phyloP scores from a whole-genome alignment of 2,329 filamentous ascomycete species.

The Onygenales sp. region DNA sequence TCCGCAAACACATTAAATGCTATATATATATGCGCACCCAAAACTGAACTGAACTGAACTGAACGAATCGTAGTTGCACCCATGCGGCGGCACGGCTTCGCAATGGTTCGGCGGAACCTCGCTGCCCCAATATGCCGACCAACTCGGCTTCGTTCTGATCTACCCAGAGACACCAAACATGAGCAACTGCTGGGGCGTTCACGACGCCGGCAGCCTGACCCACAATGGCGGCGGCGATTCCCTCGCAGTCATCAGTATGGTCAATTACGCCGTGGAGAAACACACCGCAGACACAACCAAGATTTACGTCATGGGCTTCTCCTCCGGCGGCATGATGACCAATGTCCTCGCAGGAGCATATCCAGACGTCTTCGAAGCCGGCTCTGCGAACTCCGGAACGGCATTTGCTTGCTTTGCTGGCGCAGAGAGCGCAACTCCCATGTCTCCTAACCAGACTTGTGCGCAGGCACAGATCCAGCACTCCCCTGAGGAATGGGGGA shows the following conservation, averaged over 20 bases:
- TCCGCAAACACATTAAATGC: not conserved
- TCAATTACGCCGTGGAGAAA: slow-evolving; percentile 43
- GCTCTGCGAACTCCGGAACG: slow-evolving; percentile 43
- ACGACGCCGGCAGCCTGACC: slow-evolving; percentile 40
- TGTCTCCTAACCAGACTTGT: slow-evolving; percentile 45
- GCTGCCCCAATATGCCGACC: slow-evolving; percentile 44
- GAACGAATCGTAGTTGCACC: slow-evolving; percentile 26
- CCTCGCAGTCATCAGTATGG: slow-evolving; percentile 50
- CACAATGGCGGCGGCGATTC: slow-evolving; percentile 50
- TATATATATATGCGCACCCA: not conserved
- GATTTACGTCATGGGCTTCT: slow-evolving; percentile 47
- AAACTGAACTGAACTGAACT: not conserved
- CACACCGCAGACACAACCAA: slow-evolving; percentile 43
- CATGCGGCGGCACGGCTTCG: slow-evolving; percentile 31
- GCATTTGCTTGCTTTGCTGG: slow-evolving; percentile 44
- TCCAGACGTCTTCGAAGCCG: slow-evolving; percentile 44
- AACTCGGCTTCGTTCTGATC: slow-evolving; percentile 33
- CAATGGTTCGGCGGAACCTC: slow-evolving; percentile 40
- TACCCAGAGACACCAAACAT: slow-evolving; percentile 43
- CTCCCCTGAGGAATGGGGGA: slow-evolving; percentile 31
- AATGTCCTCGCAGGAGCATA: slow-evolving; percentile 43
- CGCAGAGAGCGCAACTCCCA: slow-evolving; percentile 10
- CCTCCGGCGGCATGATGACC: slow-evolving; percentile 49
- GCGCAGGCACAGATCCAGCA: slow-evolving; percentile 38
- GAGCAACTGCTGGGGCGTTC: slow-evolving; percentile 49